phyloP scores from a whole-genome alignment of 495 filamentous ascomycete species.

The Aspergillus kassunensis region DNA sequence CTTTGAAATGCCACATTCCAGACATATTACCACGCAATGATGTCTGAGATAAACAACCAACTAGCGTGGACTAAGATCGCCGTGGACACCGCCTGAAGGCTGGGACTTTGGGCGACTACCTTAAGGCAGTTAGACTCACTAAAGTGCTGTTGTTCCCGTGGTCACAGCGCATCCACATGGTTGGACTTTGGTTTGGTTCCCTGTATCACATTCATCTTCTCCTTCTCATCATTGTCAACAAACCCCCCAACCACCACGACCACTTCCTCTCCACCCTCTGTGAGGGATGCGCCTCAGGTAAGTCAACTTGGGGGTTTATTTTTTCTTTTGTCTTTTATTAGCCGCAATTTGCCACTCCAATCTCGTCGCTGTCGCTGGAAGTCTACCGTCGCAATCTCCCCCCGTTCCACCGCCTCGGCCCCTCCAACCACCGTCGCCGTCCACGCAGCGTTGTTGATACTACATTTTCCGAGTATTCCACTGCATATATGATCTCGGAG shows the following conservation, averaged over 20 bases:
- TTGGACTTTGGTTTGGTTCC: no score
- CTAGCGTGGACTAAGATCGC: constrained; percentile 24
- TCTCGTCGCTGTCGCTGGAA: constrained; percentile 11
- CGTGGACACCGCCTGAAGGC: constrained; percentile 13
- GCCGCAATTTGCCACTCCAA: constrained; percentile 7
- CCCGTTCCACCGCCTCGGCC: constrained; percentile 43
- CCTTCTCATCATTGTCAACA: constrained; percentile 13
- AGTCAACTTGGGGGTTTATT: constrained; percentile 14
- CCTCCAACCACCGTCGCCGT: constrained; percentile 24
- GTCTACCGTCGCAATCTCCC: constrained; percentile 19
- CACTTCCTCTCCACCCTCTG: constrained; percentile 19
- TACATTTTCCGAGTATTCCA: background rate
- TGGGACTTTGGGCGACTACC: background rate
- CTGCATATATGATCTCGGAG: background rate
- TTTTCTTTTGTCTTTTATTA: constrained; percentile 5
- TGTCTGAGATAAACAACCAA: constrained; percentile 3
- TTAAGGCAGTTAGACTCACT: constrained; percentile 5
- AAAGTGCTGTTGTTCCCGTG: constrained; percentile 22
- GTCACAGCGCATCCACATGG: constrained; percentile 18
- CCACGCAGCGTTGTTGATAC: constrained; percentile 23
- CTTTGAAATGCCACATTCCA: no score
- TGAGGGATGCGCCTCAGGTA: constrained; percentile 22
- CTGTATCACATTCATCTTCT: constrained; percentile 10
- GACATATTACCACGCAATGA: constrained; percentile 5
- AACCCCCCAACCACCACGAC: constrained; percentile 5